Evolutionary conservation across 164 flowering plant genomes (phyloP).

Genomic region (Liriodendron chinense): DNA sequence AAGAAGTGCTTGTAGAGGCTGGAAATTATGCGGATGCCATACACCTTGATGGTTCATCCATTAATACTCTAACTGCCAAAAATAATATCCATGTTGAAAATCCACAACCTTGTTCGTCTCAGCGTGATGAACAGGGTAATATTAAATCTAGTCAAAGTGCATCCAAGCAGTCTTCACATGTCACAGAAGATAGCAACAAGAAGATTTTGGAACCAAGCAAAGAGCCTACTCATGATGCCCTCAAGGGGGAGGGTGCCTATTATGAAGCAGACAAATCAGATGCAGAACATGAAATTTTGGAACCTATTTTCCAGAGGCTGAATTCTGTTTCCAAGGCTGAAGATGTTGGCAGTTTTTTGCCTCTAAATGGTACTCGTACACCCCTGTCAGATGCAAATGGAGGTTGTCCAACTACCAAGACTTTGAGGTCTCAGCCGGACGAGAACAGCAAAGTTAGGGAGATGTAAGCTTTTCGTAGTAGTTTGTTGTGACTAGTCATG

Average conservation of each 20-base stretch:
- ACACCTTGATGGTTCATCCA: slow-evolving; percentile 14
- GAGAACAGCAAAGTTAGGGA: slow-evolving; percentile 20
- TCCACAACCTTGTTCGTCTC: slow-evolving; percentile 14
- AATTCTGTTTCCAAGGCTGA: slow-evolving; percentile 21
- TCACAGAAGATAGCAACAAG: slow-evolving; percentile 18
- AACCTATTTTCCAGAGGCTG: slow-evolving; percentile 7
- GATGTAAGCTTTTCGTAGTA: slow-evolving; percentile 39
- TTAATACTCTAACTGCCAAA: slow-evolving; percentile 4
- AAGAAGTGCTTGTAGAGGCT: slow-evolving; percentile 19
- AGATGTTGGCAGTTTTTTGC: slow-evolving; percentile 13
- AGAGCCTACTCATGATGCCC: slow-evolving; percentile 4
- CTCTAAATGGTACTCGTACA: slow-evolving; percentile 10
- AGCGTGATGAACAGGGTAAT: slow-evolving; percentile 12
- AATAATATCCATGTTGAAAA: slow-evolving; percentile 6
- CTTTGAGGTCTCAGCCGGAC: slow-evolving; percentile 20
- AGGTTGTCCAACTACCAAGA: slow-evolving; percentile 19
- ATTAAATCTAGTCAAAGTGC: slow-evolving; percentile 12
- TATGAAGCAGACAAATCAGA: slow-evolving; percentile 17
- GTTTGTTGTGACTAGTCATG: neutral
- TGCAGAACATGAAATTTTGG: slow-evolving; percentile 16
- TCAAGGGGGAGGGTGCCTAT: slow-evolving; percentile 3
- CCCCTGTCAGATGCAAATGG: slow-evolving; percentile 16
- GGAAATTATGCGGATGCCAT: slow-evolving; percentile 11
- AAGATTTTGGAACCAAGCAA: slow-evolving; percentile 17
- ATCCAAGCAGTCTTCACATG: slow-evolving; percentile 12